Base-by-base conservation (phyloP, 2,329 filamentous ascomycete species). In the Monosporascus sp. region DNA sequence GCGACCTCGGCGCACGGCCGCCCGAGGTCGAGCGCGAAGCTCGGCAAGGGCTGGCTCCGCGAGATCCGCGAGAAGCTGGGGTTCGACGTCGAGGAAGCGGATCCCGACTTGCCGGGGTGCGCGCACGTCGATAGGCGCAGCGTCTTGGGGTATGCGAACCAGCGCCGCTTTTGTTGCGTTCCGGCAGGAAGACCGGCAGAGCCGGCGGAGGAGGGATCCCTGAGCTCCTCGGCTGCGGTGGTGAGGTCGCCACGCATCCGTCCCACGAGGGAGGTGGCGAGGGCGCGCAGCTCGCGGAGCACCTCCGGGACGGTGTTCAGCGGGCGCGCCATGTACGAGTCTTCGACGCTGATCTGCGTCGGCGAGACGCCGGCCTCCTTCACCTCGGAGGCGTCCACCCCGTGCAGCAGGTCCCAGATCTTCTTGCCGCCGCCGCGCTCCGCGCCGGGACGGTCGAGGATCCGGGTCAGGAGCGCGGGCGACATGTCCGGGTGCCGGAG, bases 281-380 rank as follows among this genome's bases (percentile, higher is more conserved):
- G 74, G 55, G 81, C 78, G n/a, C 74, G 70, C 41, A 97, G 74
- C 70, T 95, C 87, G 57, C 81, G 82, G 43, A 75, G 72, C 31
- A 95, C 83, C 54, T 85, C 79, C 1, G 81, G 69, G 50, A 87
- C 67, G 0, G 78, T 84, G 60, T 87, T 81, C 1, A 96, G 74
- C 0, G 85, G 83, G 24, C 82, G 79, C 2, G 79, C 77, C 36
- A 80, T 77, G 67, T 96, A 97, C 17, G 90, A 94, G 70, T 97
- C 92, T 67, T 97, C 93, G 58, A 97, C 94, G 68, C 90, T 94
- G 66, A 97, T 95, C 69, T 97, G 92, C 1, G 83, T 85, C 0
- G 93, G 93, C 1, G 95, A 71, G 45, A 85, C 81, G 60, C 82
- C 82, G 2, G 85, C 87, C 57, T 85, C 78, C 49, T 85, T 83